Evolutionary conservation across 495 filamentous ascomycete genomes (phyloP).

Genomic region (Penicillium crystallinum): DNA sequence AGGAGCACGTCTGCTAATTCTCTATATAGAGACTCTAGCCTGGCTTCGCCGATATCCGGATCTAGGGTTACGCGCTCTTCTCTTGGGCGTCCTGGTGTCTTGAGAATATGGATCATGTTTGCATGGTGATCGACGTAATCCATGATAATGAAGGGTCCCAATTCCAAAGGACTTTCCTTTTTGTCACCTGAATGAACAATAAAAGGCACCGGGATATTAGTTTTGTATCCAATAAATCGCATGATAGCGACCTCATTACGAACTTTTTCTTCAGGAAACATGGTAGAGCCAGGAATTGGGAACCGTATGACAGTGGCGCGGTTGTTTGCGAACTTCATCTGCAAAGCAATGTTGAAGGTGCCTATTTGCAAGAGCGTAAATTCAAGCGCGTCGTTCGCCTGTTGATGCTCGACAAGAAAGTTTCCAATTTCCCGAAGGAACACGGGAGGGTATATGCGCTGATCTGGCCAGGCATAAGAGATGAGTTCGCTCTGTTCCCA

Average conservation of each 20-base stretch:
- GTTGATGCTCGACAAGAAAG: too few species aligned
- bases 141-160: constrained; percentile 38
- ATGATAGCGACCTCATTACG: constrained; percentile 40
- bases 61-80: constrained; percentile 25
- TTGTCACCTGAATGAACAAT: constrained; percentile 29
- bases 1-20: constrained; percentile 33
- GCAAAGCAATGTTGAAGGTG: constrained; percentile 14
- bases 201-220: constrained; percentile 33
- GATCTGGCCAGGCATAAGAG: too few species aligned
- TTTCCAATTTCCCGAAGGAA: too few species aligned
- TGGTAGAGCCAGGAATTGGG: constrained; percentile 6
- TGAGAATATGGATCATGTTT: constrained; percentile 26
- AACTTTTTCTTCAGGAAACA: constrained; percentile 36
- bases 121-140: constrained; percentile 33
- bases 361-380: too few species aligned
- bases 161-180: constrained; percentile 12
- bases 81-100: constrained; percentile 15
- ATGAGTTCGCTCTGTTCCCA: too few species aligned
- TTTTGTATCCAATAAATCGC: constrained; percentile 34
- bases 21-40: constrained; percentile 25
- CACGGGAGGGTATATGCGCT: too few species aligned
- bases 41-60: constrained; percentile 21
- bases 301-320: constrained; percentile 10
- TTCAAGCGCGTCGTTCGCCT: too few species aligned
- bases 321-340: constrained; percentile 7